phyloP scores from a whole-genome alignment of 225 moss, liverwort and hornwort species.

The Asterella californica region DNA sequence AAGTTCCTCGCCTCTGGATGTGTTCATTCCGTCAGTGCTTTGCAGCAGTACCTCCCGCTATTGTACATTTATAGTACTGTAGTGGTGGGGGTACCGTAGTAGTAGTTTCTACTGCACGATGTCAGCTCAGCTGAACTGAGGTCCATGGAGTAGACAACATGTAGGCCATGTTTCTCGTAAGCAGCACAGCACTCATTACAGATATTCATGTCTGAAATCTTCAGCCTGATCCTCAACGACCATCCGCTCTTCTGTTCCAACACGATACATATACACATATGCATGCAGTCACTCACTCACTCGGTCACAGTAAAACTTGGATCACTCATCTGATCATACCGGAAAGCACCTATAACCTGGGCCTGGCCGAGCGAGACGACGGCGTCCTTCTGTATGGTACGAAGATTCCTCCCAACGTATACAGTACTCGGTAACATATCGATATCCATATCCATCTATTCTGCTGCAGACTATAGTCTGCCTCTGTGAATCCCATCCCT shows the following conservation, averaged over 20 bases:
- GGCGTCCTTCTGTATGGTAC: slow-evolving; percentile 7
- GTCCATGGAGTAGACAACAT: not conserved
- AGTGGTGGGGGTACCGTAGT: not conserved
- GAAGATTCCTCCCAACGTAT: not conserved
- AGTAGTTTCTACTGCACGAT: not conserved
- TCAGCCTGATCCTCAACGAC: not conserved
- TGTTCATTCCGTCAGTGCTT: not conserved
- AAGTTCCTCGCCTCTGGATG: not conserved
- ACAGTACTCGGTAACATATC: not conserved
- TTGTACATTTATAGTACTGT: not conserved
- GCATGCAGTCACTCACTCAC: no score
- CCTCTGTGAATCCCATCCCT: not conserved
- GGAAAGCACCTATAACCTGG: not conserved
- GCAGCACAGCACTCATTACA: slow-evolving; percentile 1
- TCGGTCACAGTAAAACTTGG: not conserved
- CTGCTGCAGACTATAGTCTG: not conserved
- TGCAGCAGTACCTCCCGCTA: not conserved
- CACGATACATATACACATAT: not conserved
- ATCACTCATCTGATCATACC: no score
- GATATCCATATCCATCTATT: not conserved
- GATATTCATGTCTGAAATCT: not conserved
- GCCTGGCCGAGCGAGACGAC: no score
- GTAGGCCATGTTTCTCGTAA: slow-evolving; percentile 1
- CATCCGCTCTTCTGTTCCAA: not conserved
- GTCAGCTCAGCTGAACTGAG: not conserved